Conservation (phyloP, 139 green algal genomes). For the Volvox africanus region DNA sequence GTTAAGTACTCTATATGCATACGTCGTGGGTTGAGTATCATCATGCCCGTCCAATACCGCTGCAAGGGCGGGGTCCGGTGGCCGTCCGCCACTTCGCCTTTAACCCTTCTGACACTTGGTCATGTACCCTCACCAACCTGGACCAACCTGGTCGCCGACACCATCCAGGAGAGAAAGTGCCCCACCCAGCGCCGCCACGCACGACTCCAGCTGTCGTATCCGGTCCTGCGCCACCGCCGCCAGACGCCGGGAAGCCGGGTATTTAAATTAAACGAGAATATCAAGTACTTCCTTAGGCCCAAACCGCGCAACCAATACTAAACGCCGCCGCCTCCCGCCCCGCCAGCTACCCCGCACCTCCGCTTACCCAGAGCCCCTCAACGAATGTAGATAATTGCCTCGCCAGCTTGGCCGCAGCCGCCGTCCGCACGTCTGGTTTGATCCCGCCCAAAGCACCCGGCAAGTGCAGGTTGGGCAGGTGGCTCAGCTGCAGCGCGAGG, state of each 20-base stretch:
- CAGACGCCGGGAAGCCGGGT: too few species aligned
- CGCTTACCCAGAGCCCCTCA: slow-evolving; percentile 4
- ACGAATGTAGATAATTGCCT: not conserved
- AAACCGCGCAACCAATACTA: too few species aligned
- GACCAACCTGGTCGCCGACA: too few species aligned
- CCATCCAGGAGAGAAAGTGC: not conserved
- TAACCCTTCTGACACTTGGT: too few species aligned
- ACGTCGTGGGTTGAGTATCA: too few species aligned
- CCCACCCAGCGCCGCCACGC: not conserved
- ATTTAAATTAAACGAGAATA: too few species aligned
- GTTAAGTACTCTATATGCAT: too few species aligned
- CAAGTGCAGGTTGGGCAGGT: not conserved
- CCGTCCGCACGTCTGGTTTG: slow-evolving; percentile 11
- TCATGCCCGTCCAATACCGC: too few species aligned
- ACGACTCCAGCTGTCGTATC: not conserved
- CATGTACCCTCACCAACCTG: too few species aligned
- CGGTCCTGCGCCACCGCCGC: slow-evolving; percentile 3
- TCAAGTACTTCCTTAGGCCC: too few species aligned
- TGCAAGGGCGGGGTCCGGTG: too few species aligned
- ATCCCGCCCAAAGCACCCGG: not conserved
- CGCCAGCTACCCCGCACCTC: not conserved
- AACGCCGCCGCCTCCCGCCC: not conserved
- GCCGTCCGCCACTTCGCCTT: too few species aligned
- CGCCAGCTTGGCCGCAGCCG: slow-evolving; percentile 41
- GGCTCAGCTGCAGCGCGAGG: not conserved